phyloP scores from a whole-genome alignment of 2,329 filamentous ascomycete genomes.

The Calonectria naviculata region DNA sequence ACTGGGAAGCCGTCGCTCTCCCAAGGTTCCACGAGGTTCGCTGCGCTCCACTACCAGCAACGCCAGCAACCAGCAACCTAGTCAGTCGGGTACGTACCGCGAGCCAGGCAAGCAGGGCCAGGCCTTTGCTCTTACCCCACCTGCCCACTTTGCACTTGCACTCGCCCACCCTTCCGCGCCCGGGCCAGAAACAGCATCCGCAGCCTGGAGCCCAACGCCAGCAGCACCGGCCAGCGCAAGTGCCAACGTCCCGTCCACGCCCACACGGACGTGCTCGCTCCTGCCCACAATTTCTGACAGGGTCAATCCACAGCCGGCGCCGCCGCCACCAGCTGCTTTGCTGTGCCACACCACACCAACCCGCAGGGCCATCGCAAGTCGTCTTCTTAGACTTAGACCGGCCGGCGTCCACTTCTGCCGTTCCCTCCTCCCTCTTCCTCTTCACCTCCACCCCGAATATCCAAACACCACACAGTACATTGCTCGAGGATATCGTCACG shows the following conservation, averaged over 20 bases:
- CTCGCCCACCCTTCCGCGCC: constrained; percentile 18
- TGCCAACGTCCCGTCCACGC: constrained; percentile 16
- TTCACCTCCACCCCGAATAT: constrained; percentile 1
- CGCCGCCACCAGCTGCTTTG: constrained; percentile 35
- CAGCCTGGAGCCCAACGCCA: constrained; percentile 31
- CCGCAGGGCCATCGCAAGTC: constrained; percentile 19
- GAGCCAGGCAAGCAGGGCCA: constrained; percentile 1
- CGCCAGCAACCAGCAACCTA: constrained; percentile 5
- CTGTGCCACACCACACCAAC: constrained; percentile 32
- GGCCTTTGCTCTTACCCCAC: constrained; percentile 5
- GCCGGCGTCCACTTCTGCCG: constrained; percentile 26
- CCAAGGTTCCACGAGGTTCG: constrained; percentile 17
- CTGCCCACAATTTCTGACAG: constrained; percentile 22
- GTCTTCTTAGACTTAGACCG: constrained; percentile 37
- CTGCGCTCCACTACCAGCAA: background rate
- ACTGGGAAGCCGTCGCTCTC: constrained; percentile 16
- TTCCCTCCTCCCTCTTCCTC: constrained; percentile 14
- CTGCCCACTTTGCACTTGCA: constrained; percentile 1
- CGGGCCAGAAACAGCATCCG: constrained; percentile 35
- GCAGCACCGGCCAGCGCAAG: constrained; percentile 13
- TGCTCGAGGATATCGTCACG: constrained; percentile 22
- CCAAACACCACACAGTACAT: constrained; percentile 12
- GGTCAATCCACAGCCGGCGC: constrained; percentile 31
- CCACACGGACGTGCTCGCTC: background rate
- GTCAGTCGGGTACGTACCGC: constrained; percentile 5